These are phyloP conservation scores for Alternaria ventricosa DNA, from an alignment of 2,329 filamentous ascomycete genomes.

Conservation along the genomic window DNA sequence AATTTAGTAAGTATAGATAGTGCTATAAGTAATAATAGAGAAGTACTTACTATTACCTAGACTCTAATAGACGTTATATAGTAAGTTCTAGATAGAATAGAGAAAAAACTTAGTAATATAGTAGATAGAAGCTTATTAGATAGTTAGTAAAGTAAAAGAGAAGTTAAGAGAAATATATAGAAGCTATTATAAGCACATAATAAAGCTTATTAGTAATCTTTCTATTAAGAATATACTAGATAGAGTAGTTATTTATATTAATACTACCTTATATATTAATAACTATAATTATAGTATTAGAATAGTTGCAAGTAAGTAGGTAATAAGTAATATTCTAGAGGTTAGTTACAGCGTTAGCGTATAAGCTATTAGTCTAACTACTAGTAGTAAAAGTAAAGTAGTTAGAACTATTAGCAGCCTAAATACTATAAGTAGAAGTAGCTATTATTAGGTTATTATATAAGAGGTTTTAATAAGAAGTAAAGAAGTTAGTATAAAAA, in stretches of 20 bases:
- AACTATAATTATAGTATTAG: not conserved
- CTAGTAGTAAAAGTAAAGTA: not conserved
- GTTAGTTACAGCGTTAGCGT: not conserved
- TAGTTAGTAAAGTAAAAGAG: not conserved
- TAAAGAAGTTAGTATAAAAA: not conserved
- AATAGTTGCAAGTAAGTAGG: not conserved
- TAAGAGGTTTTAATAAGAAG: not conserved
- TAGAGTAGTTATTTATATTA: not conserved
- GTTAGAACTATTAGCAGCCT: not conserved
- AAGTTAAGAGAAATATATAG: not conserved
- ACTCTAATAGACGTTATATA: not conserved
- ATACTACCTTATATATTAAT: not conserved
- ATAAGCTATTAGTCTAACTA: not conserved
- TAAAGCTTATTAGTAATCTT: not conserved
- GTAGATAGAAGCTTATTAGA: too few relatives aligned
- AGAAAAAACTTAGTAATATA: too few relatives aligned
- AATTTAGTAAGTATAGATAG: not conserved
- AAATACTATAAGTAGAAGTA: not conserved
- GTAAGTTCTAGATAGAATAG: too few relatives aligned
- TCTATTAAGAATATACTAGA: not conserved
- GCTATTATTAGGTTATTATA: not conserved
- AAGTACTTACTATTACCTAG: not conserved
- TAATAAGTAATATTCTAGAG: not conserved
- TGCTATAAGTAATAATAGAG: not conserved
- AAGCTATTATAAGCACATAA: not conserved